Conservation (phyloP, 129 eudicot species). For the Helianthus tuberosus region DNA sequence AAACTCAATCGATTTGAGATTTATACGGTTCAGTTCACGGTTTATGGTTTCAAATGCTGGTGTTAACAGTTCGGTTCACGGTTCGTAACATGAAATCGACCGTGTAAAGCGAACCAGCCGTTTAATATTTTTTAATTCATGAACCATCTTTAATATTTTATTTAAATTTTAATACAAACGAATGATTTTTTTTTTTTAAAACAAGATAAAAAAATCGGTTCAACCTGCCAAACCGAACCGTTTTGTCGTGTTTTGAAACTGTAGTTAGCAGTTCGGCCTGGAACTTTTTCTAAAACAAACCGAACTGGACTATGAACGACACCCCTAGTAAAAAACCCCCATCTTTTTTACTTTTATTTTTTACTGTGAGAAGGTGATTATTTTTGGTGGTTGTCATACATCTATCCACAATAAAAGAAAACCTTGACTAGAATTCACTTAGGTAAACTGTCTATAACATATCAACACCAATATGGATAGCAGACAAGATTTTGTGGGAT, state of each 20-base stretch:
- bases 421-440: slow-evolving; percentile 20
- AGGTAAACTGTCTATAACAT: slow-evolving; percentile 35
- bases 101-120: neutral
- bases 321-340: neutral
- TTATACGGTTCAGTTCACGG: neutral
- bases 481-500: slow-evolving; percentile 45
- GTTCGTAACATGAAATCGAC: neutral
- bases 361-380: slow-evolving; percentile 3
- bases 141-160: neutral
- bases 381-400: neutral
- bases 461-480: slow-evolving; percentile 28
- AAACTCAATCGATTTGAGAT: neutral
- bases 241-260: neutral
- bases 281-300: neutral
- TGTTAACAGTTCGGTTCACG: neutral
- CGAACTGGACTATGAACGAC: neutral
- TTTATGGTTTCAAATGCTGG: neutral
- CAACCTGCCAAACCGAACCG: neutral
- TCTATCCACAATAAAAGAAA: slow-evolving; percentile 9
- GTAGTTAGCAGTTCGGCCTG: neutral
- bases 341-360: neutral
- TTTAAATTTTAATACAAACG: neutral
- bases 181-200: neutral
- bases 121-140: neutral
- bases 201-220: neutral